Base-by-base conservation (phyloP, 345 rosid species). In the Alliaria petiolata region DNA sequence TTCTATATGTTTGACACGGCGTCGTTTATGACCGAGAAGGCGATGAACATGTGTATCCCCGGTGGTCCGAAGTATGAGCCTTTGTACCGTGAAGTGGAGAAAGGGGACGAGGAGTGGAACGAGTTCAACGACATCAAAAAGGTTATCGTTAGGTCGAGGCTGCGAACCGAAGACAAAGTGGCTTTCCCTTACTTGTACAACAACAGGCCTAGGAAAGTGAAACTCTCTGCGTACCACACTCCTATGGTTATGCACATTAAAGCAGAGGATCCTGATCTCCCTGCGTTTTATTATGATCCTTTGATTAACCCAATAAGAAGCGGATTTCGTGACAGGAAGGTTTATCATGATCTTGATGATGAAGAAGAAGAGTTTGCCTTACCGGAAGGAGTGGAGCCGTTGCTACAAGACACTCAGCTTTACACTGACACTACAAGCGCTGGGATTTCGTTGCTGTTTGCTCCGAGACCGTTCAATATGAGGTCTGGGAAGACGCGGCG, bases 51-150 rank as follows among this genome's bases (percentile, higher is more conserved):
- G 96, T 92, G 96, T 76, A 92, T 92, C 30, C 98, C 95, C 56
- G 98, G 98, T 76, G 97, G 97, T 4, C 97, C 96, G 1, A 91
- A 91, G 85, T 91, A 87, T 83, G 97, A 91, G 74, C 97, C 97
- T 14, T 59, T 91, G 67, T 89, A 89, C 16, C 91, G 96, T 43
- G 97, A 91, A 67, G 84, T 89, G 97, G 97, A 91, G 81, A 91
- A 91, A n/a, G n/a, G n/a, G n/a, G n/a, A n/a, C n/a, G n/a, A n/a
- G 78, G 97, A 87, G 43, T 91, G 97, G 97, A 91, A 91, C 25
- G 97, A 91, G 81, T 89, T 91, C 71, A 91, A 91, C 84, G 97
- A 91, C 75, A 89, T 91, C 20, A 91, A 91, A 78, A 91, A 89
- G 76, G 93, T 91, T 55, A 91, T 91, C 60, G 86, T 89, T 52